Conservation (phyloP, 257 asterid genomes). For the Avicennia marina region DNA sequence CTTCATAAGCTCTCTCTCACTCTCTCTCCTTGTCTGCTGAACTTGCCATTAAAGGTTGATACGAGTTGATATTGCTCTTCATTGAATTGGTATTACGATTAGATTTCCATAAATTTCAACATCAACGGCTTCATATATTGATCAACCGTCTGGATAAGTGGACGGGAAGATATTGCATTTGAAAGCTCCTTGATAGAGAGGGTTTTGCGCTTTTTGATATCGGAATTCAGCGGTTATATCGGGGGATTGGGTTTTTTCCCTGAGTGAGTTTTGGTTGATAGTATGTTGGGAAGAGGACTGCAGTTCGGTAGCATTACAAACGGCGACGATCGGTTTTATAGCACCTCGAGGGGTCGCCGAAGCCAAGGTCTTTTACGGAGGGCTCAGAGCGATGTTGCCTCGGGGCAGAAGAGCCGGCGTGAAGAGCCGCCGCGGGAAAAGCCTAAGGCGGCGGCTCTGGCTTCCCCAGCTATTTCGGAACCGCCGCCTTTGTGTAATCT, state of each 20-base stretch:
- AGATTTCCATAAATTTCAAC: too few relatives aligned
- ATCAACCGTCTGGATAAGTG: neutral
- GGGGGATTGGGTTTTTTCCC: constrained; percentile 25
- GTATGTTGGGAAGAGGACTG: constrained; percentile 88
- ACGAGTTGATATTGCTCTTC: too few relatives aligned
- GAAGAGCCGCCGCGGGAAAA: constrained; percentile 45
- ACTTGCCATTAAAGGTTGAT: neutral
- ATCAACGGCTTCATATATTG: too few relatives aligned
- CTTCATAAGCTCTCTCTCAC: neutral
- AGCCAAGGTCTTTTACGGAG: constrained; percentile 54
- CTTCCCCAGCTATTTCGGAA: constrained; percentile 19
- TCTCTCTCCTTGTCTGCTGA: constrained; percentile 1
- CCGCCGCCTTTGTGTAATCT: constrained; percentile 55
- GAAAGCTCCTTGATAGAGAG: neutral
- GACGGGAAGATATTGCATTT: neutral
- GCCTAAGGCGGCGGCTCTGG: constrained; percentile 18
- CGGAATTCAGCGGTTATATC: too few relatives aligned
- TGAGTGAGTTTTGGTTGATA: constrained; percentile 1
- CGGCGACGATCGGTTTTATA: constrained; percentile 80
- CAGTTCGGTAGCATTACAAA: constrained; percentile 77
- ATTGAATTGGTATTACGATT: too few relatives aligned
- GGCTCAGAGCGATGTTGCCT: constrained; percentile 65
- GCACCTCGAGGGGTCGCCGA: constrained; percentile 70
- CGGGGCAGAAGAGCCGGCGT: constrained; percentile 31
- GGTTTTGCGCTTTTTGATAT: too few relatives aligned